Percentiles rank a stretch among this genome's conserved stretches.
These are phyloP conservation scores for Sugiyamaella japonica DNA, from an alignment of 1,139 yeast genomes.

Conservation along the genomic window DNA sequence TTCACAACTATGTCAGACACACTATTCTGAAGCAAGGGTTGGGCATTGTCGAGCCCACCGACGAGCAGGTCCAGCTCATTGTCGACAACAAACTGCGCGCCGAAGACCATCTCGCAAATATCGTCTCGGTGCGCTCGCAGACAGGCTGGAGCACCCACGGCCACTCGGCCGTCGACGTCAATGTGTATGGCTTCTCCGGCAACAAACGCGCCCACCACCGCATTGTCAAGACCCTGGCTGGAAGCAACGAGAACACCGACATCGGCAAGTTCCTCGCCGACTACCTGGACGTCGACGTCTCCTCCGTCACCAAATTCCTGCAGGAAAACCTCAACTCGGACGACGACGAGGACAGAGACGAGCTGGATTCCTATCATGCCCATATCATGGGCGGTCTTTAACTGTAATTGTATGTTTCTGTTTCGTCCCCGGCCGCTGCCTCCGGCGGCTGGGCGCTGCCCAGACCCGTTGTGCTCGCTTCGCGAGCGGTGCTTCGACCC, in stretches of 20 bases:
- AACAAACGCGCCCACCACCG: constrained; percentile 44
- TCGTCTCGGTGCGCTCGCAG: constrained; percentile 64
- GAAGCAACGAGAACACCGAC: constrained; percentile 83
- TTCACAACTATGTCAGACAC: constrained; percentile 48
- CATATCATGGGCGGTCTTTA: constrained; percentile 3
- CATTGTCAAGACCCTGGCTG: constrained; percentile 53
- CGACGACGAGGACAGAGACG: constrained; percentile 14
- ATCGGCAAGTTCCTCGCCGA: constrained; percentile 69
- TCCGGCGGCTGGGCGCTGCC: neutral
- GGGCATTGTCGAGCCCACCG: constrained; percentile 58
- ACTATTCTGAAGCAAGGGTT: constrained; percentile 57
- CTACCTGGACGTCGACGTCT: constrained; percentile 56
- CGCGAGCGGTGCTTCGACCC: no score
- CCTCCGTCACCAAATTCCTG: constrained; percentile 48
- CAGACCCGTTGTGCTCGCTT: neutral
- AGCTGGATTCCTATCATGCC: constrained; percentile 16
- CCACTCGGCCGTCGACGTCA: constrained; percentile 88
- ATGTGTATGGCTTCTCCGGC: constrained; percentile 71
- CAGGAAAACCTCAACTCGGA: constrained; percentile 16
- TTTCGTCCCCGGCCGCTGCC: neutral
- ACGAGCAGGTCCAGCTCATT: constrained; percentile 30
- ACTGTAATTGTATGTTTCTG: neutral
- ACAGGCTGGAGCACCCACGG: constrained; percentile 91
- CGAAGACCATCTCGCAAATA: constrained; percentile 42
- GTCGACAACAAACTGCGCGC: constrained; percentile 20